Base-by-base conservation (phyloP, 2,329 filamentous ascomycete genomes). In the Elsinoe batatas region DNA sequence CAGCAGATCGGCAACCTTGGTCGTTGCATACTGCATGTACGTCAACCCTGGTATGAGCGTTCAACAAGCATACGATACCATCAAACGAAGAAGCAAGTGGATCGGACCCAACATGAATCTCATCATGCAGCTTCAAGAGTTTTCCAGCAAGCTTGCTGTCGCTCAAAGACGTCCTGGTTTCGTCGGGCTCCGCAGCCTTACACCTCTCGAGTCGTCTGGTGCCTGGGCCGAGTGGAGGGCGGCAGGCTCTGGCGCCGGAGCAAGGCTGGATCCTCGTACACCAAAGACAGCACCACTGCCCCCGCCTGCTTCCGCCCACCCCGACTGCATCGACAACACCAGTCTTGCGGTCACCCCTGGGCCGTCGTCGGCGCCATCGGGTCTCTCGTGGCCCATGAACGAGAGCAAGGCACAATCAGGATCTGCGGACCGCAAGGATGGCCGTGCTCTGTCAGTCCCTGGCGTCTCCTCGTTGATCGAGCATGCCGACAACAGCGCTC, bases 51-150 rank as follows among this genome's bases (percentile, higher is more conserved):
- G 82, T 5, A 72, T 89, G 63, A 88, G 79, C 62, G 87, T 91
- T 54, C 90, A 91, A 64, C 87, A 91, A 67, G 87, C 88, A 2
- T 93, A 93, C 66, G 83, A 89, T 66, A 79, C 83, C 2, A 87
- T 88, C 2, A 89, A 94, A 70, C 78, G 81, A 54, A 86, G 86
- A 71, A 93, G 88, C 69, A 82, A 79, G 65, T 94, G 88, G 88
- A 91, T 94, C 63, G 90, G 88, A 57, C 88, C 88, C 0, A 94
- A 94, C 69, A 94, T 94, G 88, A 88, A 88, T 62, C 76, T 94
- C 61, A 90, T 94, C 78, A 93, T 93, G 76, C 90, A 88, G 62
- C 74, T 94, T 47, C 87, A 91, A 67, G 87, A 91, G 64, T 91
- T 91, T 66, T 78, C 59, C 69, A 79, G 61, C 67, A 78, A 64